Evolutionary conservation across 768 basidiomycete species (phyloP).

Genomic region (Multifurca ochricompacta): DNA sequence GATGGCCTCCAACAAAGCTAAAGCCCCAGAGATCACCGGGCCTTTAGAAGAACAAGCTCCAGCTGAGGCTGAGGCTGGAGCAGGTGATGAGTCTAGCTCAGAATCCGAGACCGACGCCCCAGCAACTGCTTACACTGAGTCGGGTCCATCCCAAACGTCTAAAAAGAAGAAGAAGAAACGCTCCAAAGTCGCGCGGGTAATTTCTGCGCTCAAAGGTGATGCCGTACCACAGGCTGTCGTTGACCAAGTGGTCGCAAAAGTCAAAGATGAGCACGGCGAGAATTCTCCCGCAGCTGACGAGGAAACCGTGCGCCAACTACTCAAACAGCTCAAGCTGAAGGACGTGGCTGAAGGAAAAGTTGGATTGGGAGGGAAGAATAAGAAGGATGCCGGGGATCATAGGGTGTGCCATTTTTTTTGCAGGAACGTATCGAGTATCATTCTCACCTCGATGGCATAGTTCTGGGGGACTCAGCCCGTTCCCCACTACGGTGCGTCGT

Average conservation of each 20-base stretch:
- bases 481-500: conserved; percentile 61
- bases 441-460: conserved; percentile 33
- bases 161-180: conserved; percentile 92
- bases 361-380: conserved; percentile 65
- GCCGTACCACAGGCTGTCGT: conserved; percentile 60
- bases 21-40: not conserved
- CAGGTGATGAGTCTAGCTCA: conserved; percentile 2
- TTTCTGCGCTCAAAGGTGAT: conserved; percentile 44
- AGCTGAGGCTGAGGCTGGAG: not conserved
- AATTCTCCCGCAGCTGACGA: conserved; percentile 38
- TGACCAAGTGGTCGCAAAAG: conserved; percentile 54
- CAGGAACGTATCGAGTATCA: not conserved
- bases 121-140: conserved; percentile 16
- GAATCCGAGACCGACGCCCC: conserved; percentile 5
- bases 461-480: conserved; percentile 99
- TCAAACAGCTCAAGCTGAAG: conserved; percentile 77
- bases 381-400: conserved; percentile 79
- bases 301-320: conserved; percentile 57
- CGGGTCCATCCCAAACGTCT: conserved; percentile 33
- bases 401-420: conserved; percentile 48
- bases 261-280: conserved; percentile 32
- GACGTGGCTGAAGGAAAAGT: conserved; percentile 79
- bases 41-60: not conserved
- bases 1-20: conserved; percentile 10
- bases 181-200: conserved; percentile 52